These are phyloP conservation scores for Lolium rigidum DNA, from an alignment of 176 grass and related monocot genomes.

Conservation along the genomic window DNA sequence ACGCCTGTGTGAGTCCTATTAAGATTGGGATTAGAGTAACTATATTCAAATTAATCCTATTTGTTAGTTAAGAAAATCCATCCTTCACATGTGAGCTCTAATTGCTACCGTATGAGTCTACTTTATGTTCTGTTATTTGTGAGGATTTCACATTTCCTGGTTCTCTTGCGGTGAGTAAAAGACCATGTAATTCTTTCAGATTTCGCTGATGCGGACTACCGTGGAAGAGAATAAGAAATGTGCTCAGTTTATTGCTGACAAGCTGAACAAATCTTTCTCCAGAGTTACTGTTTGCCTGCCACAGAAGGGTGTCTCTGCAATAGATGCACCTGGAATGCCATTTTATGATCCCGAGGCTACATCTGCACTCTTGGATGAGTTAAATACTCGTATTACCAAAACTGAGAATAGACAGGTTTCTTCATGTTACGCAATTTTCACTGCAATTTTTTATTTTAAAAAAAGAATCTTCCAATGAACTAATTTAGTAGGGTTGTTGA, in stretches of 20 bases:
- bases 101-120: neutral
- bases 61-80: neutral
- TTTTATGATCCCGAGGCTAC: conserved; percentile 93
- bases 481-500: conserved; percentile 37
- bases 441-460: too few species aligned
- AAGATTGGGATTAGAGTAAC: neutral
- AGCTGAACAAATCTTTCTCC: conserved; percentile 86
- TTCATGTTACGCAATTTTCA: conserved; percentile 26
- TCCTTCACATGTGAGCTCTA: neutral
- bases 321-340: conserved; percentile 87
- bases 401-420: conserved; percentile 73
- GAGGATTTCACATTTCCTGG: neutral
- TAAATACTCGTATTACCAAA: conserved; percentile 65
- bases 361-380: conserved; percentile 73
- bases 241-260: conserved; percentile 91
- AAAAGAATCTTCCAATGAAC: conserved; percentile 26
- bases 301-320: conserved; percentile 80
- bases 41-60: conserved; percentile 6
- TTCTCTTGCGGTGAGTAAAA: conserved; percentile 29
- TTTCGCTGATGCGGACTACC: conserved; percentile 80
- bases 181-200: conserved; percentile 54
- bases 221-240: conserved; percentile 88
- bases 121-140: neutral
- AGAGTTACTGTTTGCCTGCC: conserved; percentile 72
- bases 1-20: neutral